These are phyloP conservation scores for Hypoxylon sp. DNA, from an alignment of 2,329 filamentous ascomycete genomes.

Conservation along the genomic window DNA sequence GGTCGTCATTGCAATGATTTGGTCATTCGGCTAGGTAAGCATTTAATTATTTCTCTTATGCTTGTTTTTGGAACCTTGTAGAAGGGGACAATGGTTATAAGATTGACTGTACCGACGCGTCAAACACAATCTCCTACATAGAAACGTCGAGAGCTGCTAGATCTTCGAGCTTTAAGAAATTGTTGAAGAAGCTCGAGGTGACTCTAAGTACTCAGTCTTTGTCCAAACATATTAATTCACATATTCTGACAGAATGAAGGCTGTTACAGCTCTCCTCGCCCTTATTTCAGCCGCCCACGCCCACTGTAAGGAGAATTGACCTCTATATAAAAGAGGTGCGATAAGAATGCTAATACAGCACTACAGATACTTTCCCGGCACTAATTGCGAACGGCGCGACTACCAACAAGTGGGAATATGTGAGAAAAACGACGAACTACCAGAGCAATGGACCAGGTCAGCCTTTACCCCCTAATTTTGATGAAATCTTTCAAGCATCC, in stretches of 20 bases:
- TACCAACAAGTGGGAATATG: conserved; percentile 62
- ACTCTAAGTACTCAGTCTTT: neutral
- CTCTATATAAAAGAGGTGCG: neutral
- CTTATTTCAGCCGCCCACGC: conserved; percentile 54
- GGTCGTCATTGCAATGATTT: conserved; percentile 37
- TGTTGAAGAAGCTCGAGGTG: neutral
- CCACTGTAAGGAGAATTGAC: conserved; percentile 55
- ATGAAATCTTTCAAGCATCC: neutral
- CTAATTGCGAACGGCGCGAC: conserved; percentile 54
- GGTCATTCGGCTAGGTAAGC: conserved; percentile 18
- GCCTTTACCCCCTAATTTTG: conserved; percentile 8
- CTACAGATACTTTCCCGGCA: conserved; percentile 60
- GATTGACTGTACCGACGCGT: conserved; percentile 12
- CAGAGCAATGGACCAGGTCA: conserved; percentile 62
- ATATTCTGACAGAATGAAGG: conserved; percentile 46
- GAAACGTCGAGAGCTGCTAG: conserved; percentile 3
- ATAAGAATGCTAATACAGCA: conserved; percentile 20
- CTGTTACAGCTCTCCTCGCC: conserved; percentile 46
- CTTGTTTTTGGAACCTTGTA: conserved; percentile 17
- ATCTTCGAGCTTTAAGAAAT: conserved; percentile 4
- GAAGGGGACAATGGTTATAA: conserved; percentile 25
- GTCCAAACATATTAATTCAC: neutral
- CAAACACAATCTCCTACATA: conserved; percentile 3
- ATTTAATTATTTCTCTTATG: conserved; percentile 22
- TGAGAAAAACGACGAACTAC: conserved; percentile 65